phyloP scores from a whole-genome alignment of 306 rosid species.

The Mucuna pruriens region DNA sequence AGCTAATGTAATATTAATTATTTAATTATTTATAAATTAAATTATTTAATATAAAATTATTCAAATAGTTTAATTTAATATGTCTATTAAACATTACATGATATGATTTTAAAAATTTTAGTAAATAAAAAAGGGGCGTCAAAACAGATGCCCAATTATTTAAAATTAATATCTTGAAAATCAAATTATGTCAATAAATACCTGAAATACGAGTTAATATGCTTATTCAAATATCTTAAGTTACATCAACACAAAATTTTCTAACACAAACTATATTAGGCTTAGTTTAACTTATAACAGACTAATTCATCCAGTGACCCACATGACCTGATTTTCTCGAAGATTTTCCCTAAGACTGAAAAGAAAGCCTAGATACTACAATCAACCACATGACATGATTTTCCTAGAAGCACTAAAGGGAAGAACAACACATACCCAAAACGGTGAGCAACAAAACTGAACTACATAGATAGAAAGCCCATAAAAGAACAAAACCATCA shows the following conservation, averaged over 20 bases:
- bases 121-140: neutral
- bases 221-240: neutral
- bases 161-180: neutral
- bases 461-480: neutral
- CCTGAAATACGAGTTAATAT: neutral
- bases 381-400: neutral
- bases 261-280: neutral
- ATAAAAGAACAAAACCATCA: neutral
- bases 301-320: neutral
- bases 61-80: no score
- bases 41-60: no score
- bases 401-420: neutral
- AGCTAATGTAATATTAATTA: no score
- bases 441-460: neutral
- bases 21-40: no score
- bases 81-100: no score
- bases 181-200: neutral
- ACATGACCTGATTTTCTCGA: neutral
- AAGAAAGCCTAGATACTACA: neutral
- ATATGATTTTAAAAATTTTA: no score
- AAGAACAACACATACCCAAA: neutral
- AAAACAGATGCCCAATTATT: neutral
- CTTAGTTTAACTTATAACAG: neutral
- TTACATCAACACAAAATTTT: no score
- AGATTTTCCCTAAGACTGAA: neutral